phyloP scores from a whole-genome alignment of 192 early-diverging fungal species.

The Coemansia sp. region DNA sequence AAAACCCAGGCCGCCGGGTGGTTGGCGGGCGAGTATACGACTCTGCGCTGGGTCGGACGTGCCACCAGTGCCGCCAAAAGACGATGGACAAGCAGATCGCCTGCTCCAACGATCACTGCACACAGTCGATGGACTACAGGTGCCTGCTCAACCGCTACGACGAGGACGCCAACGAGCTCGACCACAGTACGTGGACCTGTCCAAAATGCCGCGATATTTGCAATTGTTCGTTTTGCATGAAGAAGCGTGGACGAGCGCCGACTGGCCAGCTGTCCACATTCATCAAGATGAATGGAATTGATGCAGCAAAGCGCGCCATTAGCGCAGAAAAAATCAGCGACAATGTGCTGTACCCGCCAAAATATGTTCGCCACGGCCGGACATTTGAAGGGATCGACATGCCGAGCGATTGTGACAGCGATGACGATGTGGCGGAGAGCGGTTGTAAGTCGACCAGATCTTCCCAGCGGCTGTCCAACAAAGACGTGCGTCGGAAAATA shows the following conservation, averaged over 20 bases:
- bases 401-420: not conserved
- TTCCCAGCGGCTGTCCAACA: constrained; percentile 13
- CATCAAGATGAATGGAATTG: constrained; percentile 24
- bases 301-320: constrained; percentile 15
- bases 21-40: constrained; percentile 30
- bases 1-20: constrained; percentile 21
- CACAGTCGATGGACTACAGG: constrained; percentile 23
- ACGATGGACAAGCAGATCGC: constrained; percentile 35
- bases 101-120: constrained; percentile 27
- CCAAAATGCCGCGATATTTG: constrained; percentile 42
- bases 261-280: constrained; percentile 42
- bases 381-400: not conserved
- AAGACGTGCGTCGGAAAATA: constrained; percentile 11
- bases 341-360: constrained; percentile 2
- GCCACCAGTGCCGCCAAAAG: constrained; percentile 53
- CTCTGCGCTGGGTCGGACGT: constrained; percentile 22
- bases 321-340: constrained; percentile 12
- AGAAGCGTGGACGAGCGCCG: constrained; percentile 26
- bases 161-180: constrained; percentile 22
- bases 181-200: constrained; percentile 20
- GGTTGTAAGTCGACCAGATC: not conserved
- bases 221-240: constrained; percentile 43
- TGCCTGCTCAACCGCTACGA: constrained; percentile 38
- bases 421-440: not conserved
- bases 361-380: not conserved